A percentile compares a stretch with the other conserved stretches of the same genome.
Conservation (phyloP, 1,284 basidiomycete species). For the Ceratobasidium sp. region DNA sequence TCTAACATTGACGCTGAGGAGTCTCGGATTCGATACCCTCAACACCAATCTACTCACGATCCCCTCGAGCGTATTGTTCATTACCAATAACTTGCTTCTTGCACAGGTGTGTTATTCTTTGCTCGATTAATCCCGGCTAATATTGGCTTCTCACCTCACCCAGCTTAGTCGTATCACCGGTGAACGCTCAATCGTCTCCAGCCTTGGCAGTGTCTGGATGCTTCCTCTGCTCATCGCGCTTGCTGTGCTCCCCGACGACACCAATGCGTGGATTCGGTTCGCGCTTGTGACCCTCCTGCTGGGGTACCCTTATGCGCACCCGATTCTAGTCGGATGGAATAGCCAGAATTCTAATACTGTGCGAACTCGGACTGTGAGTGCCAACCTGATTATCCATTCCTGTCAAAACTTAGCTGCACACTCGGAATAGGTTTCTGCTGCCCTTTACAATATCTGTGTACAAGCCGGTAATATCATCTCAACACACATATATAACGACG, state of each 20-base stretch:
- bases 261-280: slow-evolving; percentile 40
- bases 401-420: background rate
- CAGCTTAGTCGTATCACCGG: slow-evolving; percentile 33
- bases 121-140: background rate
- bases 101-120: slow-evolving; percentile 3
- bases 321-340: slow-evolving; percentile 44
- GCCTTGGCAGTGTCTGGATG: slow-evolving; percentile 32
- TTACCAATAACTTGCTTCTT: slow-evolving; percentile 38
- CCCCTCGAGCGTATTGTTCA: slow-evolving; percentile 49
- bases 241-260: slow-evolving; percentile 1
- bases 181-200: slow-evolving; percentile 32
- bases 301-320: slow-evolving; percentile 44
- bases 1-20: slow-evolving; percentile 53
- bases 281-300: slow-evolving; percentile 38
- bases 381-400: background rate
- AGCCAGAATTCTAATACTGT: slow-evolving; percentile 46
- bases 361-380: slow-evolving; percentile 34
- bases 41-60: slow-evolving; percentile 54
- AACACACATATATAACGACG: slow-evolving; percentile 41
- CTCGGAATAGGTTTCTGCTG: slow-evolving; percentile 28
- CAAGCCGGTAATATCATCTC: slow-evolving; percentile 45
- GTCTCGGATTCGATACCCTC: slow-evolving; percentile 54
- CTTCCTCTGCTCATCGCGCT: slow-evolving; percentile 39
- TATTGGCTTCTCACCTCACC: background rate
- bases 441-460: slow-evolving; percentile 44